Base-by-base conservation (phyloP, 371 early-diverging fungal species). In the Mucor piriformis region DNA sequence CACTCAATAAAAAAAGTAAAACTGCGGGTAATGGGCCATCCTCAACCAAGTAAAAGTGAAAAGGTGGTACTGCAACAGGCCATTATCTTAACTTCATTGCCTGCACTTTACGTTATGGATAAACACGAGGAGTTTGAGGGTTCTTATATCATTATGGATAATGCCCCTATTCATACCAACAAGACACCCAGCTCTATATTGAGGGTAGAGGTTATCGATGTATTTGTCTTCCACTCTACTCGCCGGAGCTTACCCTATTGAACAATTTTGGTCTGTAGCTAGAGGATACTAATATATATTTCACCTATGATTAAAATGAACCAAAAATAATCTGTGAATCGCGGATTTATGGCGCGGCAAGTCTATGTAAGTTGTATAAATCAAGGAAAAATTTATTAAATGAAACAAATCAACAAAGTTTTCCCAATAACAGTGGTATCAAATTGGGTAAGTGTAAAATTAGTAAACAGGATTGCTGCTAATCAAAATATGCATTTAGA, bases 161-260 rank as follows among this genome's bases (percentile, higher is more conserved):
- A 69, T 15, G 58, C 59, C n/a, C 56, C 46, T 7, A 64, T 63
- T 20, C 59, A 59, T 42, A 59, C 50, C 5, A 48, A 57, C 49
- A 13, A 43, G 55, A 64, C 25, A 54, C 58, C 25, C 20, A 49
- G 33, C 53, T 43, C 27, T 60, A 60, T 20, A 60, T 66, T 27
- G 53, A 60, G 34, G 6, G 21, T 8, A 33, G 52, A 13, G 71
- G 66, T 35, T 66, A 70, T 58, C 40, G 50, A 6, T 66, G 62
- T 44, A 24, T 65, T 23, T 67, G 59, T 54, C 62, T 67, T 54
- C 57, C 61, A 15, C 66, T 54, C 3, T 61, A 60, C 24, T 64
- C 50, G 20, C 59, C 50, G 11, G 58, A 64, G 18, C 37, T 60
- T 27, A 55, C 47, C 59, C 66, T 15, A 65, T 65, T 42, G 53